phyloP scores from a whole-genome alignment of 768 basidiomycete species.

The Phanerochaete sordida region DNA sequence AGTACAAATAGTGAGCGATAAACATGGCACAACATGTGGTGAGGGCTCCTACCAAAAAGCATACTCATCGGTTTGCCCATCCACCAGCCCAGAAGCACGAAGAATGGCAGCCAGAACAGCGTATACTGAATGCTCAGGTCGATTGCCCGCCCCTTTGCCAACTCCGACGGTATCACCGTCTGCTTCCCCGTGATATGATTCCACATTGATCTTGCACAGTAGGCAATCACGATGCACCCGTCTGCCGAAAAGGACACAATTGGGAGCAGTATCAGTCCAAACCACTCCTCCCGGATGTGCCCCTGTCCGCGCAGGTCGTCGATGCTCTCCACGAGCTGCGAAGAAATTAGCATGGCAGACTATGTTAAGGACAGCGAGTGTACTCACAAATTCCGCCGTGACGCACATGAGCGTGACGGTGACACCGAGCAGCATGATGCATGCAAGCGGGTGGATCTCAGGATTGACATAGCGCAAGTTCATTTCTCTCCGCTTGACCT shows the following conservation, averaged over 20 bases:
- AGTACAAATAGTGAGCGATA: too few species aligned
- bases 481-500: constrained; percentile 28
- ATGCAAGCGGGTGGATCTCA: constrained; percentile 61
- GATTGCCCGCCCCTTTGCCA: constrained; percentile 68
- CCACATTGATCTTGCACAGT: constrained; percentile 46
- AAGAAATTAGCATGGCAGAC: background rate
- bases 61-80: constrained; percentile 53
- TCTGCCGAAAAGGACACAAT: constrained; percentile 73
- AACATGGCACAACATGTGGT: too few species aligned
- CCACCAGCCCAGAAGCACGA: constrained; percentile 71
- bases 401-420: constrained; percentile 60
- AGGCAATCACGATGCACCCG: constrained; percentile 55
- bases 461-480: constrained; percentile 47
- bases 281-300: constrained; percentile 60
- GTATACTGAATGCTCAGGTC: constrained; percentile 77
- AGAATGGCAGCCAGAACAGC: constrained; percentile 75
- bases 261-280: constrained; percentile 69
- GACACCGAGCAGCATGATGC: constrained; percentile 46
- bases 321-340: constrained; percentile 62
- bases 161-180: constrained; percentile 43
- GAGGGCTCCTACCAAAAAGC: constrained; percentile 70
- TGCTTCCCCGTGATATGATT: constrained; percentile 37
- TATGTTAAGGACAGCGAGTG: background rate
- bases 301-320: constrained; percentile 44
- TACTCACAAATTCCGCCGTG: constrained; percentile 67